Evolutionary conservation across 2,329 filamentous ascomycete genomes (phyloP).

Genomic region (Trichoderma atroviride): DNA sequence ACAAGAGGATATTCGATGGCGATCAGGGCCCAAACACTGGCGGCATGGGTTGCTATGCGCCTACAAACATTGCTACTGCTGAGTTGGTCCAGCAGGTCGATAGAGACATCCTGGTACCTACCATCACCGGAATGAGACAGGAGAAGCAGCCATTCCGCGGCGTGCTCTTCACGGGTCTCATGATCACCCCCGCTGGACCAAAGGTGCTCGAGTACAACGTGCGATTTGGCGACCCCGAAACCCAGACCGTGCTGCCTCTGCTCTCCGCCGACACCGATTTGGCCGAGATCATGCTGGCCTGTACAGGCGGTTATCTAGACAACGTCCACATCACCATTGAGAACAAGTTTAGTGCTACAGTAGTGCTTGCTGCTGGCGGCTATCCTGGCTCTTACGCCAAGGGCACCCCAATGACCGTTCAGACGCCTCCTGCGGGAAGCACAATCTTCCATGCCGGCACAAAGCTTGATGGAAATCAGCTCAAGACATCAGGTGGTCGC

Average conservation of each 20-base stretch:
- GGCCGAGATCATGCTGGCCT: slow-evolving; percentile 85
- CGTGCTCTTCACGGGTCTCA: slow-evolving; percentile 85
- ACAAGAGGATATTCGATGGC: slow-evolving; percentile 91
- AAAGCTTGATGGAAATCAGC: slow-evolving; percentile 59
- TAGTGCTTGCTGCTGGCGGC: slow-evolving; percentile 89
- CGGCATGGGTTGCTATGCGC: slow-evolving; percentile 96
- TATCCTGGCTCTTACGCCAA: slow-evolving; percentile 88
- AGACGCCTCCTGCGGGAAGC: slow-evolving; percentile 46
- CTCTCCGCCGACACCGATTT: slow-evolving; percentile 79
- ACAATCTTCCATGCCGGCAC: slow-evolving; percentile 96
- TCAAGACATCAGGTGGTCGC: slow-evolving; percentile 81
- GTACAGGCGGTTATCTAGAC: slow-evolving; percentile 73
- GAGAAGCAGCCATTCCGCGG: slow-evolving; percentile 76
- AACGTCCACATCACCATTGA: slow-evolving; percentile 69
- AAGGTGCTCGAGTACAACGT: slow-evolving; percentile 93
- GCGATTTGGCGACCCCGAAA: slow-evolving; percentile 89
- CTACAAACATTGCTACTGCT: slow-evolving; percentile 76
- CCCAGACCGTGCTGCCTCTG: slow-evolving; percentile 80
- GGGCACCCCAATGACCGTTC: slow-evolving; percentile 63
- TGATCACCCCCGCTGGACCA: slow-evolving; percentile 81
- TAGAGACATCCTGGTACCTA: slow-evolving; percentile 81
- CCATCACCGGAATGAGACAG: slow-evolving; percentile 81
- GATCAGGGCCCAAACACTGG: slow-evolving; percentile 93
- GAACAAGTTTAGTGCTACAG: slow-evolving; percentile 77
- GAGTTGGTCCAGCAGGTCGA: slow-evolving; percentile 79